These are phyloP conservation scores for Gnaphalium uliginosum DNA, from an alignment of 129 eudicot genomes.

Conservation along the genomic window DNA sequence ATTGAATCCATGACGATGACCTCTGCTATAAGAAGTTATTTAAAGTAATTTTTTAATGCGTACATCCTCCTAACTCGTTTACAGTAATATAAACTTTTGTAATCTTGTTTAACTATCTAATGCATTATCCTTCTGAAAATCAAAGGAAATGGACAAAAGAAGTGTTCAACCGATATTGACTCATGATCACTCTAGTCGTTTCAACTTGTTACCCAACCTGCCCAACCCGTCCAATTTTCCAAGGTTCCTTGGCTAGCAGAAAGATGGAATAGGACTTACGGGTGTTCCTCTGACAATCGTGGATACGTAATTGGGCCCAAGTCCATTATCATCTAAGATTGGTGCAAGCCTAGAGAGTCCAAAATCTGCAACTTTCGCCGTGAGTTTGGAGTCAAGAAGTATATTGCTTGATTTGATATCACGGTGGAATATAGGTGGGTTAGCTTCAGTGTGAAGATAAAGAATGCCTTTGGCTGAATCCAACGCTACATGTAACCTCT, in stretches of 20 bases:
- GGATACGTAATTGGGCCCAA: constrained; percentile 56
- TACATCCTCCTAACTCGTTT: background rate
- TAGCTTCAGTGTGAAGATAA: constrained; percentile 88
- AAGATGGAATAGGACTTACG: constrained; percentile 42
- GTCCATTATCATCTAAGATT: constrained; percentile 53
- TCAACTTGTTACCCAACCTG: background rate
- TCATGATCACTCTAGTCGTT: background rate
- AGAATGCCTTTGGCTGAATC: constrained; percentile 83
- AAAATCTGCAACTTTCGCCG: constrained; percentile 92
- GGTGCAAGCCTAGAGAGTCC: constrained; percentile 97
- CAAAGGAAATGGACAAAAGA: background rate
- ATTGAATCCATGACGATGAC: no score
- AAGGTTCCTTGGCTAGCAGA: background rate
- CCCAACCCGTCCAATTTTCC: background rate
- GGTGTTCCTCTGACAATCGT: constrained; percentile 91
- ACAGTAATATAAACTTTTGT: background rate
- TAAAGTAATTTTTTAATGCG: background rate
- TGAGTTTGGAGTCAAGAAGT: constrained; percentile 66
- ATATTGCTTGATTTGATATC: constrained; percentile 91
- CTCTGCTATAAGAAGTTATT: background rate
- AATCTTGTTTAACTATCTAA: background rate
- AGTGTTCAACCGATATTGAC: background rate
- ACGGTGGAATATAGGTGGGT: constrained; percentile 83
- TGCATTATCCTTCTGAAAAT: background rate
- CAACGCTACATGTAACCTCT: constrained; percentile 66